Percentiles rank a stretch among this genome's conserved stretches.
Conservation (phyloP, 352 stramenopile genomes). For the Phytophthora fragariaefolia region DNA sequence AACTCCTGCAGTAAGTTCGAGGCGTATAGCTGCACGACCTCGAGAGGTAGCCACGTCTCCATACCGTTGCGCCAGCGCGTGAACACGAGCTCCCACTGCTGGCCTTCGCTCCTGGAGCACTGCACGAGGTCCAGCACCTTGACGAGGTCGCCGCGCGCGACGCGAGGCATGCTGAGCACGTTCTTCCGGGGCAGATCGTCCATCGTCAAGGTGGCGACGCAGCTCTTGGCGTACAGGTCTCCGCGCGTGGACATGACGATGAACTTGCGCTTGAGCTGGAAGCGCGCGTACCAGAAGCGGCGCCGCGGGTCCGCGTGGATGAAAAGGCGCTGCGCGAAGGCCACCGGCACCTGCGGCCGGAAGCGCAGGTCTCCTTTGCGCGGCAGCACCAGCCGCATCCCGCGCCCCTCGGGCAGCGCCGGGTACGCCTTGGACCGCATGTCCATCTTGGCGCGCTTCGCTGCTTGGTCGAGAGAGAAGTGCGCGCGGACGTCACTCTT, state of each 20-base stretch:
- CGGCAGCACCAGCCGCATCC: slow-evolving; percentile 58
- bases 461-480: slow-evolving; percentile 7
- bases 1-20: slow-evolving; percentile 69
- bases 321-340: slow-evolving; percentile 56
- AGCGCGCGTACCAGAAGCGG: slow-evolving; percentile 58
- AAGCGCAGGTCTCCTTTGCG: slow-evolving; percentile 60
- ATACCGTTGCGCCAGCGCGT: slow-evolving; percentile 71
- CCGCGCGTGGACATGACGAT: slow-evolving; percentile 78
- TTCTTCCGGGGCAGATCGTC: slow-evolving; percentile 49
- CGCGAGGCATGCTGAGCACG: slow-evolving; percentile 61
- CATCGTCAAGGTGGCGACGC: slow-evolving; percentile 39
- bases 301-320: slow-evolving; percentile 59
- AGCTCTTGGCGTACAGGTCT: slow-evolving; percentile 67
- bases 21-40: slow-evolving; percentile 55
- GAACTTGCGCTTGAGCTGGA: slow-evolving; percentile 70
- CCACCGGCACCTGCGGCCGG: slow-evolving; percentile 51
- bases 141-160: slow-evolving; percentile 59
- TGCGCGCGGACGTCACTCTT: slow-evolving; percentile 14
- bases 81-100: slow-evolving; percentile 73
- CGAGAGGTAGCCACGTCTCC: slow-evolving; percentile 73
- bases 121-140: slow-evolving; percentile 79
- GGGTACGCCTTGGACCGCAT: slow-evolving; percentile 75
- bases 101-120: slow-evolving; percentile 49
- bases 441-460: slow-evolving; percentile 38
- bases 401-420: slow-evolving; percentile 47